Evolutionary conservation across 805 yeast genomes (phyloP).

Genomic region (Kodamaea restingae): DNA sequence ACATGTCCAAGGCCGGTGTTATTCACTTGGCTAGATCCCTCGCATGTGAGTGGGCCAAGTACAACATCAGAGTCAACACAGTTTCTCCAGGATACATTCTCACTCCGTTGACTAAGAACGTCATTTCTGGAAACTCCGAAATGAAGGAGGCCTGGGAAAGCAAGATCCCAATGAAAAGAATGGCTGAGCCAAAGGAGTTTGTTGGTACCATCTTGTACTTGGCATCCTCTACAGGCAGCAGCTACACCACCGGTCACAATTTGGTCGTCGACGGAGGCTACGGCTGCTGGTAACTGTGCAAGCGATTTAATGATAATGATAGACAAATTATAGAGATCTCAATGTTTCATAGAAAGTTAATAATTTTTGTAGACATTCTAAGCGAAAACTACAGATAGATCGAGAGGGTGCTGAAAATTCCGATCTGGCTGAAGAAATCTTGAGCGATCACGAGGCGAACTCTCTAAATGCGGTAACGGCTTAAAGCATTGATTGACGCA

Average conservation of each 20-base stretch:
- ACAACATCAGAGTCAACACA: constrained; percentile 71
- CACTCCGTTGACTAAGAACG: constrained; percentile 74
- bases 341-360: neutral
- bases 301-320: neutral
- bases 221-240: constrained; percentile 64
- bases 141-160: constrained; percentile 71
- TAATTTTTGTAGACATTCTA: no score
- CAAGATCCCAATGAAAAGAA: constrained; percentile 70
- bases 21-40: constrained; percentile 72
- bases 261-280: constrained; percentile 84
- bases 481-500: no score
- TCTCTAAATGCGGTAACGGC: no score
- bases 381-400: no score
- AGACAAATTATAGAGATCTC: neutral
- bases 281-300: constrained; percentile 60
- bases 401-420: neutral
- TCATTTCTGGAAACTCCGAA: constrained; percentile 54
- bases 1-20: constrained; percentile 84
- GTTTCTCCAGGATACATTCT: constrained; percentile 78
- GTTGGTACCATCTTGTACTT: constrained; percentile 73
- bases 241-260: constrained; percentile 82
- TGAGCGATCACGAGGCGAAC: no score
- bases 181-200: constrained; percentile 83
- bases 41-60: constrained; percentile 80
- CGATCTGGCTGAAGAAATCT: no score